Evolutionary conservation across 108 stramenopile species (phyloP), one percentile per base, ranked within the genome.

Genomic region (Asterionellopsis glacialis): DNA sequence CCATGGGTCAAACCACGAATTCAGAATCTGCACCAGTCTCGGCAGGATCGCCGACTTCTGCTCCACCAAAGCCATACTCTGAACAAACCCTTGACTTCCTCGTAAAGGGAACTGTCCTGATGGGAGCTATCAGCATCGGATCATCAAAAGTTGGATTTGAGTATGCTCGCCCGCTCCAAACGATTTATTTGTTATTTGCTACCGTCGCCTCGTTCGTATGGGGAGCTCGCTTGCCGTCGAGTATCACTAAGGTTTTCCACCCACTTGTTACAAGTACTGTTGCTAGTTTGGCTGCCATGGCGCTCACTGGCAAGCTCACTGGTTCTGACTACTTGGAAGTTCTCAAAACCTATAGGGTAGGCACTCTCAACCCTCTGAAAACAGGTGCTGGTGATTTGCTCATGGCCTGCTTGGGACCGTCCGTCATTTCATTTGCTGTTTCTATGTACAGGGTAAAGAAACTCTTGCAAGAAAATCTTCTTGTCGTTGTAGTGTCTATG

Each of bases 301-400:
- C 57, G 49, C 28, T 70, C 11, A 45, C 73, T 19, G 71, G 72
- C 19, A 28, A 57, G 18, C 62, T 76, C 4, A 82, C 81, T 18
- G 73, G 75, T 33, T 55, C 61, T 12, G 48, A 63, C 44, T 89
- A 84, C 57, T 45, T 72, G 13, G 43, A 40, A 12, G 68, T 89
- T 2, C 59, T 93, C 18, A 45, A 59, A 61, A 61, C 67, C 9
- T 93, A 90, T 74, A 89, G 77, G 70, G 57, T 58, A n/a, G 88
- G 88, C n/a, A 72, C 77, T 18, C 73, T 87, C 24, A 44, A 73
- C 41, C 62, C 74, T 19, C 58, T 72, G 21, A 56, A 64, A n/a
- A 64, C 78, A 7, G 86, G 87, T 16, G 84, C 92, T 1, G 92
- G 85, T 33, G 92, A 89, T 73, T 19, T 85, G 12, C 61, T 90